These are phyloP conservation scores for Betula pendula DNA, from an alignment of 306 rosid species.

Conservation along the genomic window DNA sequence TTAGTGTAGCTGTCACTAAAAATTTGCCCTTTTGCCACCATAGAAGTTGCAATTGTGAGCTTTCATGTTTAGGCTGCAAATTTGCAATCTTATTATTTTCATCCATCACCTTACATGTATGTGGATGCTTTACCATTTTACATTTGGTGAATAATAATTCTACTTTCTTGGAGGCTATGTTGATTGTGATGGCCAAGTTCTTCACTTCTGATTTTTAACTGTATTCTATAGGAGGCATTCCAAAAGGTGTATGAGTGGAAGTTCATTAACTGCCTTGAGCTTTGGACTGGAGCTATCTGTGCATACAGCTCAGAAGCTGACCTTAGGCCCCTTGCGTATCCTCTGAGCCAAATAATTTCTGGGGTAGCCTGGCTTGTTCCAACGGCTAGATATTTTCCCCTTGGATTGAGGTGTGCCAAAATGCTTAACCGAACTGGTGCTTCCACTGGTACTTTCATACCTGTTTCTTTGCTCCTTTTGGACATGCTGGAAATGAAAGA, in stretches of 20 bases:
- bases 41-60: constrained; percentile 10
- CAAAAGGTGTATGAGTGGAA: constrained; percentile 96
- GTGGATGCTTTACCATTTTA: constrained; percentile 5
- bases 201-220: constrained; percentile 29
- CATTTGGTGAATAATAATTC: background rate
- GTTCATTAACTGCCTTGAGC: constrained; percentile 88
- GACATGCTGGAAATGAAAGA: constrained; percentile 98
- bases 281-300: constrained; percentile 82
- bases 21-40: background rate
- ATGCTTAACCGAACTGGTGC: constrained; percentile 81
- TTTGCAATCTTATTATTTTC: background rate
- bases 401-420: constrained; percentile 75
- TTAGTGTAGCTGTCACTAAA: background rate
- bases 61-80: constrained; percentile 24
- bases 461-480: constrained; percentile 85
- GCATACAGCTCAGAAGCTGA: constrained; percentile 73
- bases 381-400: constrained; percentile 83
- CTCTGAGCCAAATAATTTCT: constrained; percentile 77
- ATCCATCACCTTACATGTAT: background rate
- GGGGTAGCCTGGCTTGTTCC: constrained; percentile 93
- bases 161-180: background rate
- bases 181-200: background rate
- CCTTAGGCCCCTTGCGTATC: constrained; percentile 86
- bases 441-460: constrained; percentile 64
- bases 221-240: constrained; percentile 75